These are phyloP conservation scores for Gossypium ekmanianum DNA, from an alignment of 345 rosid species.

Conservation along the genomic window DNA sequence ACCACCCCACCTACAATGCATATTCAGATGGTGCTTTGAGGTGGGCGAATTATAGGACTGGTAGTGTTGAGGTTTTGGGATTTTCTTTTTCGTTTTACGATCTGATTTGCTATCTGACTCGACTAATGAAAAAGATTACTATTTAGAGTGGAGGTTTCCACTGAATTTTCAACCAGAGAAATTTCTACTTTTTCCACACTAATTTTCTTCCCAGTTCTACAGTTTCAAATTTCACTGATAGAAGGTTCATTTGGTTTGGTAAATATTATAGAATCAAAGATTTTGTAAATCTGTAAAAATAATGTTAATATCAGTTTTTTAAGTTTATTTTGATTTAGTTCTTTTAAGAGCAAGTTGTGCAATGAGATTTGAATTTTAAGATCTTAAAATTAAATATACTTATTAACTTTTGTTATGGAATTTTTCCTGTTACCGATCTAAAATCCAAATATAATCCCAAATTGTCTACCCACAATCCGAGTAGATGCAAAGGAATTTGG, in stretches of 20 bases:
- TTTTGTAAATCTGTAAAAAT: not conserved
- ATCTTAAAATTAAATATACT: not conserved
- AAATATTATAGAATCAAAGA: not conserved
- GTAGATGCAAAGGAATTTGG: no score
- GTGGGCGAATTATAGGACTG: not conserved
- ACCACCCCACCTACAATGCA: not conserved
- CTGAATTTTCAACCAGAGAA: slow-evolving; percentile 7
- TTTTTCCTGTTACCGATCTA: no score
- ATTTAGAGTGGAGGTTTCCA: not conserved
- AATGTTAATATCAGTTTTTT: no score
- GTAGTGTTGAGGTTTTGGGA: slow-evolving; percentile 12
- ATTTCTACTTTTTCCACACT: slow-evolving; percentile 13
- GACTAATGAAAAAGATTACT: not conserved
- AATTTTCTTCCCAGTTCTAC: not conserved
- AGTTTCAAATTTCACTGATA: slow-evolving; percentile 9
- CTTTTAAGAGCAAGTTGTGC: not conserved
- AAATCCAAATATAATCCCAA: no score
- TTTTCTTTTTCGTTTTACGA: slow-evolving; percentile 8
- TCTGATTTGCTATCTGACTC: not conserved
- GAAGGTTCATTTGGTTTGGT: not conserved
- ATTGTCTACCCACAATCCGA: no score
- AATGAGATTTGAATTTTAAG: not conserved
- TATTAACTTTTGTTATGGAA: not conserved
- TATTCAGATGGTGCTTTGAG: not conserved
- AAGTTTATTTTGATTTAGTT: not conserved